A percentile compares a stretch with the other conserved stretches of the same genome.
These are phyloP conservation scores for Xylaria sp. DNA, from an alignment of 2,329 filamentous ascomycete genomes.

Conservation along the genomic window DNA sequence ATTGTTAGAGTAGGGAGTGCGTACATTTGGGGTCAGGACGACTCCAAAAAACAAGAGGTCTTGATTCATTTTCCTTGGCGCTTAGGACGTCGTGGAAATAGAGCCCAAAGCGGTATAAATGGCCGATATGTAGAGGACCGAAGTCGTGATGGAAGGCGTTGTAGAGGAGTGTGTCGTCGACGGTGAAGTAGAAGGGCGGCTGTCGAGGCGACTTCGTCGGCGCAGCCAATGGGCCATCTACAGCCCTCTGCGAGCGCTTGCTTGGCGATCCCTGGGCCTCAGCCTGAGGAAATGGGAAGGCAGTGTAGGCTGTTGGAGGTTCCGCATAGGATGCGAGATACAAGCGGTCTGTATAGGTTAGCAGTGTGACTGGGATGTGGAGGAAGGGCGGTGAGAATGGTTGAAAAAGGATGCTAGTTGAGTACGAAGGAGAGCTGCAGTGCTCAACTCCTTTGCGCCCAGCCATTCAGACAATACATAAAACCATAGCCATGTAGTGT, in stretches of 20 bases:
- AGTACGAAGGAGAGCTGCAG: conserved; percentile 43
- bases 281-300: conserved; percentile 80
- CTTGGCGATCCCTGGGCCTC: conserved; percentile 71
- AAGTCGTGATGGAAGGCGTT: conserved; percentile 99
- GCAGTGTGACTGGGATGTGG: conserved; percentile 46
- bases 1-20: conserved; percentile 51
- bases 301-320: conserved; percentile 80
- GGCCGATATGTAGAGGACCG: conserved; percentile 95
- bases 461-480: conserved; percentile 36
- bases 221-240: conserved; percentile 64
- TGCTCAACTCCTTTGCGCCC: conserved; percentile 28
- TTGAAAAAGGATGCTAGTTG: conserved; percentile 31
- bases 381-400: conserved; percentile 38
- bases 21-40: conserved; percentile 88
- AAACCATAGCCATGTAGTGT: conserved; percentile 28
- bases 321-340: conserved; percentile 94
- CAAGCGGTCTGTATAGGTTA: conserved; percentile 77
- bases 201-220: conserved; percentile 58
- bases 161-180: conserved; percentile 92
- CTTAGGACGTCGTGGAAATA: conserved; percentile 95
- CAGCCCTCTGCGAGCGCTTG: conserved; percentile 77
- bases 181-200: conserved; percentile 91
- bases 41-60: conserved; percentile 96
- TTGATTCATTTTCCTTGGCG: conserved; percentile 87
- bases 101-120: conserved; percentile 95